phyloP scores from a whole-genome alignment of 2,329 filamentous ascomycete species.

The Elsinoe perseae region DNA sequence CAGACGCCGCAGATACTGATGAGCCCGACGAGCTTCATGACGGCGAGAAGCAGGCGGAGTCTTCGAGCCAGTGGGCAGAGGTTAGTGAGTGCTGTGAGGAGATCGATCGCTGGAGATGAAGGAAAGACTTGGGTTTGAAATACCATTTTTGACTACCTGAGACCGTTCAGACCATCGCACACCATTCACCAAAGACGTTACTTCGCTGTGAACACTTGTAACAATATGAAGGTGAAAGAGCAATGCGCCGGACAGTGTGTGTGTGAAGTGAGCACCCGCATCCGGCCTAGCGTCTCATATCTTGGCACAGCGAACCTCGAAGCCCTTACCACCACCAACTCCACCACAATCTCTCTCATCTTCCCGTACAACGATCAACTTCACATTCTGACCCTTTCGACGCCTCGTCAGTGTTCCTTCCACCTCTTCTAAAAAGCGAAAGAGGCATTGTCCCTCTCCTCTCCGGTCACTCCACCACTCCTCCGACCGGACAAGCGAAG shows the following conservation, averaged over 20 bases:
- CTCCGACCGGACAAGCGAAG: not conserved
- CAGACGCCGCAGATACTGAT: not conserved
- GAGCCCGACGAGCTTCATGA: slow-evolving; percentile 8
- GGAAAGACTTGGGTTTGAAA: not conserved
- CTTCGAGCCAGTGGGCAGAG: not conserved
- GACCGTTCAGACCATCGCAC: too few relatives aligned
- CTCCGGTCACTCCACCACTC: too few relatives aligned
- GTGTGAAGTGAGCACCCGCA: not conserved
- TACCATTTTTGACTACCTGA: not conserved
- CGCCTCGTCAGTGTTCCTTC: not conserved
- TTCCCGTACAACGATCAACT: not conserved
- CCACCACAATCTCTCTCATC: not conserved
- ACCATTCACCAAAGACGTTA: too few relatives aligned
- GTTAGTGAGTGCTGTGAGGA: not conserved
- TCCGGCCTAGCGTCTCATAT: slow-evolving; percentile 1
- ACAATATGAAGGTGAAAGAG: too few relatives aligned
- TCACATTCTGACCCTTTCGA: not conserved
- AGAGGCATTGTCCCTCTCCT: not conserved
- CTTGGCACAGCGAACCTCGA: slow-evolving; percentile 8
- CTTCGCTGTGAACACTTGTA: too few relatives aligned
- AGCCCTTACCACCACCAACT: not conserved
- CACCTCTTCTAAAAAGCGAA: not conserved
- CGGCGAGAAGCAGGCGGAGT: slow-evolving; percentile 18
- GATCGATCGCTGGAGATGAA: not conserved
- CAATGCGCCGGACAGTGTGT: too few relatives aligned